Evolutionary conservation across 2,329 filamentous ascomycete species (phyloP), one percentile per base, ranked within the genome.

Genomic region (Ophiobolus disseminans): DNA sequence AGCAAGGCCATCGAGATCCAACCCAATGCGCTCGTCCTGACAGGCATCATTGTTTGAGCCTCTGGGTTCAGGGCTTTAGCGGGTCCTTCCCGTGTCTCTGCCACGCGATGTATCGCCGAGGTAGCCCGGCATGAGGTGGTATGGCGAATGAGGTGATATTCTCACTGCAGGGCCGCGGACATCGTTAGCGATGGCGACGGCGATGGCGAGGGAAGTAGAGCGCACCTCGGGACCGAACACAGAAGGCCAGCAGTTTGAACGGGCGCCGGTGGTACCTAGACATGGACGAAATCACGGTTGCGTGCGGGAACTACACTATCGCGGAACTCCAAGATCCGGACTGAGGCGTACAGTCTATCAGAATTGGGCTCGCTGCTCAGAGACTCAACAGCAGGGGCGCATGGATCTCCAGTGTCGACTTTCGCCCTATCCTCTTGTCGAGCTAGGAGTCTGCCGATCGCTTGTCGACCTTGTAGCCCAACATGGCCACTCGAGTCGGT

Each of bases 71-170:
- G 14, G n/a, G 17, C 14, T 37, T 13, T 25, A 26, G 36, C 36
- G 22, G 13, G 36, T 25, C 21, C 23, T 28, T 39, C 13, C 37
- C 21, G 37, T 13, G 8, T 17, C 22, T 17, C 20, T 28, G 23
- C 37, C 37, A 39, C 37, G 37, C 37, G 37, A 39, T 19, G 21
- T 39, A 21, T 22, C n/a, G 37, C 37, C 37, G 37, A 39, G n/a
- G 37, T 39, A n/a, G 14, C n/a, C 37, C 37, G 37, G 10, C 13
- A 4, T 25, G n/a, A 10, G 37, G 5, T 28, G n/a, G 14, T 23
- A 39, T 28, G 37, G 28, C 37, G 21, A 39, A 19, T 39, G 14
- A 23, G 16, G 14, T 11, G 37, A 39, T 7, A 13, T 19, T 16
- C 14, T 9, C 14, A 7, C 11, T 4, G 25, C 14, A 10, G 16